Evolutionary conservation across 2,329 filamentous ascomycete species (phyloP), one percentile per base, ranked within the genome.

Genomic region (Fusarium keratoplasticum): DNA sequence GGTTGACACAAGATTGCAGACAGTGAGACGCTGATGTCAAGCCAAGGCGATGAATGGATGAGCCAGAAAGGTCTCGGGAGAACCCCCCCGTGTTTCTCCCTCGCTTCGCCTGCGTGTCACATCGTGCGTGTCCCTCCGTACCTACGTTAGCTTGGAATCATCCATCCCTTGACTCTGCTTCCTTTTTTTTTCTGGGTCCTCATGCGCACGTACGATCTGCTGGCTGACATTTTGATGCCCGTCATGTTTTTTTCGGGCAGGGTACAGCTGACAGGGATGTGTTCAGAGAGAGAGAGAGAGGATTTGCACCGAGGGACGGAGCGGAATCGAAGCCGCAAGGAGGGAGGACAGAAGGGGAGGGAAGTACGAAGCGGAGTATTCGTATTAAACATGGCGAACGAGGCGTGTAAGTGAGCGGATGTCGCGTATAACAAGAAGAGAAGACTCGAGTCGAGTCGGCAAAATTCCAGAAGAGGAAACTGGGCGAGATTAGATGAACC

Each of bases 211-310:
- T 55, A 64, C 35, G 47, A 42, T 57, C 47, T 44, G 52, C 50
- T 44, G 27, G 61, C 61, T 54, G 65, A 40, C 69, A 36, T 55
- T 42, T 61, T 72, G 47, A 70, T 66, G 70, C 57, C 72, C 58
- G 64, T 64, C 50, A 67, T 61, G 50, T 20, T 44, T 38, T 64
- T 64, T 35, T n/a, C 22, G 16, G 42, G 31, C 42, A 52, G 44
- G 20, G n/a, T 47, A 40, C 57, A 38, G 60, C 25, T 52, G 47
- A 52, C 47, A 52, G 27, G 47, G 47, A 11, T 47, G 16, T 5
- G 4, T 9, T 47, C 13, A 44, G 42, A 44, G 20, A 44, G 40
- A 44, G n/a, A 38, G 35, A 40, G 38, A 42, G 38, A 44, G 20
- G 9, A 18, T 27, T 50, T 50, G 9, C 22, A 27, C 44, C 14